phyloP scores from a whole-genome alignment of 192 early-diverging fungal species.

The Coemansia sp. region DNA sequence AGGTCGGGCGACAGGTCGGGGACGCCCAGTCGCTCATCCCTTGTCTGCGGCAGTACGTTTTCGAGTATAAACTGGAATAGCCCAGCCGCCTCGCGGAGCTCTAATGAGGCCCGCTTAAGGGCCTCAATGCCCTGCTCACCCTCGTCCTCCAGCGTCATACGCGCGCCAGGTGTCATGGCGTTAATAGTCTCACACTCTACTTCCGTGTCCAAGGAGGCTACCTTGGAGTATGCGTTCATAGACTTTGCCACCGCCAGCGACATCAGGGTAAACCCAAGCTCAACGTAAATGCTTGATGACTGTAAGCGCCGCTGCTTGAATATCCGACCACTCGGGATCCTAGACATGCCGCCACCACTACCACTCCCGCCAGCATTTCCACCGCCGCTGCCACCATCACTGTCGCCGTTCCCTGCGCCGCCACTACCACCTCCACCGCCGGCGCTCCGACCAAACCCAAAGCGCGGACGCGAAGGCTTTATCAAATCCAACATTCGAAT shows the following conservation, averaged over 20 bases:
- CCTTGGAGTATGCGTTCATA: conserved; percentile 52
- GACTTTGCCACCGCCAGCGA: conserved; percentile 51
- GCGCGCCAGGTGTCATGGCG: conserved; percentile 42
- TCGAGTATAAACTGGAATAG: conserved; percentile 52
- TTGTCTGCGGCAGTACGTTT: conserved; percentile 39
- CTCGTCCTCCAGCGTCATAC: conserved; percentile 29
- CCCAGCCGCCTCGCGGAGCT: conserved; percentile 52
- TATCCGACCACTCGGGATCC: conserved; percentile 26
- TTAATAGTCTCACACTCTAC: conserved; percentile 52
- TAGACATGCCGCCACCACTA: background rate
- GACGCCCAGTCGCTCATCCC: conserved; percentile 29
- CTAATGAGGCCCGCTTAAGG: conserved; percentile 48
- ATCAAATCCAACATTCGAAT: conserved; percentile 35
- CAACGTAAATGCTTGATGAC: conserved; percentile 48
- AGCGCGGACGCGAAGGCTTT: conserved; percentile 22
- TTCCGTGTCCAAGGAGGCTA: conserved; percentile 51
- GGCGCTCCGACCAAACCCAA: conserved; percentile 18
- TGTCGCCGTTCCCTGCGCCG: background rate
- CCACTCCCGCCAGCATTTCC: conserved; percentile 6
- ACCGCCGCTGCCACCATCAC: conserved; percentile 10
- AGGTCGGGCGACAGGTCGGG: conserved; percentile 52
- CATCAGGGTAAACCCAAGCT: conserved; percentile 50
- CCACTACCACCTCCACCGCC: conserved; percentile 21
- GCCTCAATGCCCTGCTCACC: conserved; percentile 44
- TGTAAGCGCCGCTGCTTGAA: conserved; percentile 49